Evolutionary conservation across 2,329 filamentous ascomycete genomes (phyloP), one percentile per base, ranked within the genome.

Genomic region (Coleophoma eucalyptorum): DNA sequence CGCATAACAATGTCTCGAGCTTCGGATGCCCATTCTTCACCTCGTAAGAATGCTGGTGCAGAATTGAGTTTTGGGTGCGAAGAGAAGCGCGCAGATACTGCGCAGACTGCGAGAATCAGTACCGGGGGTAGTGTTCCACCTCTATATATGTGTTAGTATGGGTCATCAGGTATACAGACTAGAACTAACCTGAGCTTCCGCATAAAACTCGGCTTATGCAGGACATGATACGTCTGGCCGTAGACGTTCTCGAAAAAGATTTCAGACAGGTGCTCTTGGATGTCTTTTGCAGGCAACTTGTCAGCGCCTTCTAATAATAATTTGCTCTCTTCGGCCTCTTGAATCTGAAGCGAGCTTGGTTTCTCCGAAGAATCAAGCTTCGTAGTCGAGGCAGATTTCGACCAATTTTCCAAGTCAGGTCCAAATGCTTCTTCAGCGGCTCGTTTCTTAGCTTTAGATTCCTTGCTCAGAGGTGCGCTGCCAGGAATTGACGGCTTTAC

Each of bases 141-240:
- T 62, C 87, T 90, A 55, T 32, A 55, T 48, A 47, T 19, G 59
- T 60, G 48, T 58, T 38, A 55, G 54, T 37, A 50, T 15, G 41
- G 19, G 19, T 41, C 15, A 45, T 31, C 5, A 12, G 18, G 18
- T 19, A 10, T 18, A 34, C 31, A 37, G 34, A 31, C 1, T 26
- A 19, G 18, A 18, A 73, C 81, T 55, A 70, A 86, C 84, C 77
- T 83, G 49, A 94, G 68, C 62, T 90, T 90, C 53, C 92, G 82
- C 88, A 97, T 96, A 67, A 95, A 97, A 66, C 92, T 97, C 35
- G 94, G 93, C 66, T 97, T 97, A 70, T 99, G 94, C 10, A 99
- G 80, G 18, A 99, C 74, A 57, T 95, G 89, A 67, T 97, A 99
- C 33, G 90, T 89, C 66, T 97, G 94, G 8, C 94, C 94, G 65